A percentile compares a stretch with the other conserved stretches of the same genome.
phyloP scores from a whole-genome alignment of 208 protist species.

The Trichomonas tenax region DNA sequence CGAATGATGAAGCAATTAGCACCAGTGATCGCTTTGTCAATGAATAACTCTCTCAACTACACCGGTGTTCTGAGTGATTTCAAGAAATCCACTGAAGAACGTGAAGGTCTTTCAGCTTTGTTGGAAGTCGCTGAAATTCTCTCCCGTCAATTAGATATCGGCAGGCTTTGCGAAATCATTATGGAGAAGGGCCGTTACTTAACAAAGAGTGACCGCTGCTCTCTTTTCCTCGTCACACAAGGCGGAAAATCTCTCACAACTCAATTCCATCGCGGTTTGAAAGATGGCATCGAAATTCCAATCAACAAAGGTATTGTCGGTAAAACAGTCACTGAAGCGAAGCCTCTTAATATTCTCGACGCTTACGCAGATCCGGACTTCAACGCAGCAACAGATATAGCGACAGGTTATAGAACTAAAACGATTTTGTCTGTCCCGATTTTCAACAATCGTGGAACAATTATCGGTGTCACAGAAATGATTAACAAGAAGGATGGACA shows the following conservation, averaged over 20 bases:
- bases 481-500: neutral
- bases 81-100: neutral
- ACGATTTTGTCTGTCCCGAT: neutral
- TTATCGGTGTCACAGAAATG: neutral
- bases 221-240: neutral
- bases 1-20: neutral
- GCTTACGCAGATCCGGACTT: neutral
- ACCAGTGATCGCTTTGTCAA: neutral
- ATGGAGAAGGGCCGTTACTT: neutral
- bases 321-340: neutral
- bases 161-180: neutral
- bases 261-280: neutral
- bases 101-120: neutral
- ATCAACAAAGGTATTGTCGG: neutral
- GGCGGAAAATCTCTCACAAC: neutral
- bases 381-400: neutral
- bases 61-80: neutral
- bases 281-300: neutral
- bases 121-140: neutral
- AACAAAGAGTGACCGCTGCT: neutral
- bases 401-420: neutral
- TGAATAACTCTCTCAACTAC: neutral
- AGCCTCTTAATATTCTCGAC: neutral
- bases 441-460: neutral
- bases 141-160: neutral